These are phyloP conservation scores for Amphicarpaea edgeworthii DNA, from an alignment of 306 rosid species.

Conservation along the genomic window DNA sequence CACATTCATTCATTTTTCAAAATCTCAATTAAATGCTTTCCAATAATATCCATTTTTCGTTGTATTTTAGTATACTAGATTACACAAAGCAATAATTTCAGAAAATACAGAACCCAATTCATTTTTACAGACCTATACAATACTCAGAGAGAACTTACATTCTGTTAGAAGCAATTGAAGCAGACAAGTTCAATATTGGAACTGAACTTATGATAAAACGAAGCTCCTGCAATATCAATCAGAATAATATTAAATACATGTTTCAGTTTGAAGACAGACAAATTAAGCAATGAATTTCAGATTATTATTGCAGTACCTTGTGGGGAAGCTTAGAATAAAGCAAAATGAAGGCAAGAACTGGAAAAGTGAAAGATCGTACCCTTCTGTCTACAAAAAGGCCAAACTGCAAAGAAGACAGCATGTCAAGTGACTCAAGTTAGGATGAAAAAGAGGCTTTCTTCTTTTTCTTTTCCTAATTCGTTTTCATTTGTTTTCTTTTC, in stretches of 20 bases:
- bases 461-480: constrained; percentile 6
- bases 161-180: constrained; percentile 84
- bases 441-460: constrained; percentile 18
- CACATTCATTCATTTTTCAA: constrained; percentile 17
- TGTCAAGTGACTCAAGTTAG: constrained; percentile 36
- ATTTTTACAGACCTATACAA: constrained; percentile 9
- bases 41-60: neutral
- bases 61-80: neutral
- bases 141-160: constrained; percentile 60
- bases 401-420: constrained; percentile 67
- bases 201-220: constrained; percentile 85
- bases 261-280: constrained; percentile 11
- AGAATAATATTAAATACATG: constrained; percentile 19
- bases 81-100: constrained; percentile 4
- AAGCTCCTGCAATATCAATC: constrained; percentile 81
- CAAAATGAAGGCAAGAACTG: constrained; percentile 77
- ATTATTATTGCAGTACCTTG: constrained; percentile 65
- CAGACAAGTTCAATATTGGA: constrained; percentile 94
- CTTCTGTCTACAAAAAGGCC: constrained; percentile 84
- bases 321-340: constrained; percentile 96
- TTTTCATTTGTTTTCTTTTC: neutral
- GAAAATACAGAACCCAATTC: constrained; percentile 32
- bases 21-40: constrained; percentile 9
- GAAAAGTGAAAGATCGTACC: constrained; percentile 64
- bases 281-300: constrained; percentile 16